phyloP scores from a whole-genome alignment of 2,329 filamentous ascomycete genomes.

The Alternaria alternata region DNA sequence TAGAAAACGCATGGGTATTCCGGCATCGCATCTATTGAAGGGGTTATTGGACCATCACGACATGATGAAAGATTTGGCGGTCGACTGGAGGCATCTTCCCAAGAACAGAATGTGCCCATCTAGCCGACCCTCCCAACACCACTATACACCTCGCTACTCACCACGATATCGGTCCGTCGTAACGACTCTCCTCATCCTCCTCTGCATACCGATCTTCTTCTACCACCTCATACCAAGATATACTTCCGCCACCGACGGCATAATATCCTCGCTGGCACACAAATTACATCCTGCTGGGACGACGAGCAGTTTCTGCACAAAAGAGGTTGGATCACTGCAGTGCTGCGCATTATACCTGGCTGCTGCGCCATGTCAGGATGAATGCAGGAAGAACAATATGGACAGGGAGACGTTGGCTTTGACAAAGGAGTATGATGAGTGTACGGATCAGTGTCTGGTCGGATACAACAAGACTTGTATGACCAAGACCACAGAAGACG shows the following conservation, averaged over 20 bases:
- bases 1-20: background rate
- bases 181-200: slow-evolving; percentile 2
- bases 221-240: slow-evolving; percentile 14
- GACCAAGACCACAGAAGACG: background rate
- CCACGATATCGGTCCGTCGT: slow-evolving; percentile 5
- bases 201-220: slow-evolving; percentile 17
- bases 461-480: background rate
- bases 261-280: background rate
- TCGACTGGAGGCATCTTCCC: background rate
- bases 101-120: slow-evolving; percentile 2
- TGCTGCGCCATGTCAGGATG: slow-evolving; percentile 9
- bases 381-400: slow-evolving; percentile 7
- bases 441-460: slow-evolving; percentile 10
- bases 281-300: background rate
- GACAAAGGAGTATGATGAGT: slow-evolving; percentile 10
- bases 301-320: slow-evolving; percentile 5
- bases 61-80: background rate
- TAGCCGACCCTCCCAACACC: background rate
- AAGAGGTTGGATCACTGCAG: slow-evolving; percentile 4
- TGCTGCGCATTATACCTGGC: slow-evolving; percentile 10
- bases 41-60: background rate
- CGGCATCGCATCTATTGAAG: background rate
- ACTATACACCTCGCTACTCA: background rate
- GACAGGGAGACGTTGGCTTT: slow-evolving; percentile 7
- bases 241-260: background rate